A percentile compares a stretch with the other conserved stretches of the same genome.
phyloP scores from a whole-genome alignment of 108 stramenopile species.

The Discostella stelligeroides region DNA sequence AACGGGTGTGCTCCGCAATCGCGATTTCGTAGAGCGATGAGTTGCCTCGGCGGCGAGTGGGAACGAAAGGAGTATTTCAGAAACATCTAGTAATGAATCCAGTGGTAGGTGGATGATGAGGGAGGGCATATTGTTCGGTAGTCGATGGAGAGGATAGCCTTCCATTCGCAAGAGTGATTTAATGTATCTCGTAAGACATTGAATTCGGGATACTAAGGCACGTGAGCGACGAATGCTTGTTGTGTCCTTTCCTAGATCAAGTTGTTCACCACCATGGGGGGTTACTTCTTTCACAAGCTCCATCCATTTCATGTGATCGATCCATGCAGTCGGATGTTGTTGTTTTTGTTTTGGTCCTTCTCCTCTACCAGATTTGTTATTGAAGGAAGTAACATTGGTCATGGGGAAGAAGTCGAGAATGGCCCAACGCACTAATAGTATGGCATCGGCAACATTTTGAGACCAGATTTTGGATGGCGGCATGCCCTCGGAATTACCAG shows the following conservation, averaged over 20 bases:
- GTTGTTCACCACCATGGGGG: background rate
- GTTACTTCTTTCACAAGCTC: constrained; percentile 10
- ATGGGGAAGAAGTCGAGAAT: constrained; percentile 41
- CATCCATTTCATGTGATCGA: constrained; percentile 32
- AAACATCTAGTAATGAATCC: constrained; percentile 32
- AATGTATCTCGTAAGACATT: constrained; percentile 26
- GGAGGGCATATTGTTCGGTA: background rate
- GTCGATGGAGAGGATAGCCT: constrained; percentile 28
- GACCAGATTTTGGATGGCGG: constrained; percentile 28
- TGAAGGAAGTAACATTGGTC: too few relatives aligned
- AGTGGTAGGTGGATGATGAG: constrained; percentile 19
- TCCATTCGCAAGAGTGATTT: constrained; percentile 24
- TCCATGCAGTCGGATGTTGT: constrained; percentile 6
- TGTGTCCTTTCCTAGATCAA: constrained; percentile 15
- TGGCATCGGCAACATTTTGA: constrained; percentile 17
- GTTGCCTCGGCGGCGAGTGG: constrained; percentile 38
- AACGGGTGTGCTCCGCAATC: constrained; percentile 34
- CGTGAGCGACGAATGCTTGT: constrained; percentile 23
- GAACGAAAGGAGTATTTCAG: constrained; percentile 42
- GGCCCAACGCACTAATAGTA: constrained; percentile 28
- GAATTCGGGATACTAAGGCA: constrained; percentile 20
- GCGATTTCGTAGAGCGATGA: constrained; percentile 24
- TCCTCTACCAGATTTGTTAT: too few relatives aligned
- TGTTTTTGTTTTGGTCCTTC: too few relatives aligned
- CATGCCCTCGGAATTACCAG: constrained; percentile 20